Evolutionary conservation across 208 protist genomes (phyloP), one percentile per base, ranked within the genome.

Genomic region (Wallacemonas sp.): DNA sequence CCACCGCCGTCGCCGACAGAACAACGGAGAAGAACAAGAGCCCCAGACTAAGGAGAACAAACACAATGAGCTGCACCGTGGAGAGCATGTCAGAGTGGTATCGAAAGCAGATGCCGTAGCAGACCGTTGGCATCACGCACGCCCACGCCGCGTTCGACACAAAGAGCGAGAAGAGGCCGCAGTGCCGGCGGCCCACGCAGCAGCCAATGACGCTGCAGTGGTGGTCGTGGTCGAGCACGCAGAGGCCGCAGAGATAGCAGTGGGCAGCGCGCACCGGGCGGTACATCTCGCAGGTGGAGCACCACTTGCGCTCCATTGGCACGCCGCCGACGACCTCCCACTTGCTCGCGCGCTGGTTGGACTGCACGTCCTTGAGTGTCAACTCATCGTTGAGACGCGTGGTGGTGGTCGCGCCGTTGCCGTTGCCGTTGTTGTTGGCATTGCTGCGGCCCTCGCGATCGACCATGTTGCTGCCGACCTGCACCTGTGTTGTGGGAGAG

Each of bases 231-330:
- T 95, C 81, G 52, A 79, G 69, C 61, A 88, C 81, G 66, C 93
- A 97, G 27, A 95, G 60, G 1, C 87, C 90, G 66, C 93, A 97
- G 33, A 85, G 67, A 65, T 94, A 96, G 72, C 93, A 97, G 70
- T 97, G 93, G 14, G 90, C 84, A 12, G 93, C 93, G 2, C 93
- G 87, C 29, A 79, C 36, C 6, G 93, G 93, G 16, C 90, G 78
- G 66, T 94, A 66, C 67, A 96, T 84, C 56, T 89, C 69, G 76
- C 93, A 97, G 16, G 85, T 93, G 4, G 79, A 78, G 67, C 93
- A 97, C 90, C 92, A 97, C 70, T 95, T 94, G n/a, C 85, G 78
- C 65, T 95, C 91, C 76, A 94, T 83, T 21, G 74, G 70, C 16
- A 91, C 74, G 12, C 87, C 87, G 46, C 88, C 69, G 11, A 93